phyloP scores from a whole-genome alignment of 75 land plant species.

The Picea glauca region DNA sequence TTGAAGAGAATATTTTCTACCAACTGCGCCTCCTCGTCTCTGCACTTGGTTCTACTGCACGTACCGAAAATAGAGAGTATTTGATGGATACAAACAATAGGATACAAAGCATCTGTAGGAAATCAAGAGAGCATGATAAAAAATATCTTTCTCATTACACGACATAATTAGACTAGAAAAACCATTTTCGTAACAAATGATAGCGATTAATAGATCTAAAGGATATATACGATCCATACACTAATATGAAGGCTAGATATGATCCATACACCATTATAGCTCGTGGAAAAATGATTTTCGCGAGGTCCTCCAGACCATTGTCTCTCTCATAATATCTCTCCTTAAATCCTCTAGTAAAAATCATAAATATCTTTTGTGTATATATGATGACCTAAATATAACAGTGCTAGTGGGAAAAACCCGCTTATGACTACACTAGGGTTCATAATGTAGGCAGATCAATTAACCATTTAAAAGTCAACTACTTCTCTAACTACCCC shows the following conservation, averaged over 20 bases:
- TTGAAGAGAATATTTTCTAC: constrained; percentile 38
- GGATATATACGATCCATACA: too few species aligned
- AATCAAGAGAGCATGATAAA: too few species aligned
- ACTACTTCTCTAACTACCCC: too few species aligned
- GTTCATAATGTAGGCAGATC: too few species aligned
- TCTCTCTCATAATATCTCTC: too few species aligned
- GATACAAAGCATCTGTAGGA: constrained; percentile 13
- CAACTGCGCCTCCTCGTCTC: constrained; percentile 60
- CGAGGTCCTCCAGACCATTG: too few species aligned
- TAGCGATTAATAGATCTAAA: constrained; percentile 12
- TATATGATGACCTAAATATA: too few species aligned
- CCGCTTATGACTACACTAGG: too few species aligned
- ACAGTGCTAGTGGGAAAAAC: too few species aligned
- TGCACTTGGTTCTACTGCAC: constrained; percentile 29
- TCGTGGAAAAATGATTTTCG: constrained; percentile 44
- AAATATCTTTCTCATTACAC: neutral
- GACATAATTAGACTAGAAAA: constrained; percentile 14
- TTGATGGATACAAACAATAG: constrained; percentile 34
- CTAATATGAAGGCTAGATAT: constrained; percentile 12
- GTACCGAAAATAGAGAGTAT: constrained; percentile 27
- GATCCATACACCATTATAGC: constrained; percentile 31
- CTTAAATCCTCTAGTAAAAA: too few species aligned
- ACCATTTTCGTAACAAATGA: constrained; percentile 38
- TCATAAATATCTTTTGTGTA: too few species aligned
- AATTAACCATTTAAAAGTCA: too few species aligned